Percentiles rank a stretch among this genome's conserved stretches.
Evolutionary conservation across 192 early-diverging fungal genomes (phyloP).

Genomic region (Coemansia sp.): DNA sequence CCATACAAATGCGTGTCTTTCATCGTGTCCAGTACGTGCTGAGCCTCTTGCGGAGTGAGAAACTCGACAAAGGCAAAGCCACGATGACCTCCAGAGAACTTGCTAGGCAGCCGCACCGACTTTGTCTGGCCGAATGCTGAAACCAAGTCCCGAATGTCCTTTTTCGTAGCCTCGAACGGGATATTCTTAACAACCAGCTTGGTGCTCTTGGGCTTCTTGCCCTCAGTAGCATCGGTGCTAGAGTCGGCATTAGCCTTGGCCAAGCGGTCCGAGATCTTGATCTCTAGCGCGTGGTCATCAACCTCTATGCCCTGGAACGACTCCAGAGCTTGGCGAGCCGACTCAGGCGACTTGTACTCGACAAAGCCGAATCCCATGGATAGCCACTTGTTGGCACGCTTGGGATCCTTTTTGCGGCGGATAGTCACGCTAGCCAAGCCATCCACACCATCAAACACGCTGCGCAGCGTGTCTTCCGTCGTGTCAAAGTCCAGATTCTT

Average conservation of each 20-base stretch:
- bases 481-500: slow-evolving; percentile 96
- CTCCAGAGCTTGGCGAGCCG: slow-evolving; percentile 81
- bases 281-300: slow-evolving; percentile 84
- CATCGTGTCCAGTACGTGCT: slow-evolving; percentile 82
- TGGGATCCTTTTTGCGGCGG: slow-evolving; percentile 81
- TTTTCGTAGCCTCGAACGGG: slow-evolving; percentile 94
- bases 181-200: slow-evolving; percentile 94
- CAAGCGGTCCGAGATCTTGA: slow-evolving; percentile 83
- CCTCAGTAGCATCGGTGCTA: slow-evolving; percentile 15
- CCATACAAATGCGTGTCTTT: slow-evolving; percentile 95
- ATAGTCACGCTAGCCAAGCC: slow-evolving; percentile 81
- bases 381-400: slow-evolving; percentile 69
- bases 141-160: slow-evolving; percentile 88
- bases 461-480: slow-evolving; percentile 70
- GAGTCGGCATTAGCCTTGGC: slow-evolving; percentile 27
- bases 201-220: slow-evolving; percentile 67
- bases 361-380: slow-evolving; percentile 98
- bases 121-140: slow-evolving; percentile 93
- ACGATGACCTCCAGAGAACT: slow-evolving; percentile 89
- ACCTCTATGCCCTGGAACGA: slow-evolving; percentile 81
- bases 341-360: slow-evolving; percentile 80
- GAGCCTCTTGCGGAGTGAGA: slow-evolving; percentile 92
- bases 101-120: slow-evolving; percentile 90
- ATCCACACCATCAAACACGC: slow-evolving; percentile 71
- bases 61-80: slow-evolving; percentile 99